Conservation (phyloP, 2,329 filamentous ascomycete species). For the Neonectria punicea region DNA sequence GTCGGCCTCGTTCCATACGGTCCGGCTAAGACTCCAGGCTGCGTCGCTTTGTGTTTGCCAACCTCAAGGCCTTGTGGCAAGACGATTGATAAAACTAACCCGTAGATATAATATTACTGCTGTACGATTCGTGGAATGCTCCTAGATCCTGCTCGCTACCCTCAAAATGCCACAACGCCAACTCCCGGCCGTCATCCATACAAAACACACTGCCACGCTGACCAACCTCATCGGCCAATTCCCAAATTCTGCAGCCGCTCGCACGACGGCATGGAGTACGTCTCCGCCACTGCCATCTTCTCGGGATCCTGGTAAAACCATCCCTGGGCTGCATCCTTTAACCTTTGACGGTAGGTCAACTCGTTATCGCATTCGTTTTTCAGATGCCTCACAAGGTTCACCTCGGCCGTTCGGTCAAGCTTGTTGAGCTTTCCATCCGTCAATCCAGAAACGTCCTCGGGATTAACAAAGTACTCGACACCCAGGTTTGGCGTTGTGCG, state of each 20-base stretch:
- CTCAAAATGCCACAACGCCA: slow-evolving; percentile 45
- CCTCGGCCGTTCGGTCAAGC: slow-evolving; percentile 82
- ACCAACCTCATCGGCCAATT: slow-evolving; percentile 38
- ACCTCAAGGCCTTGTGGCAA: background rate
- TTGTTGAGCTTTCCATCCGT: slow-evolving; percentile 74
- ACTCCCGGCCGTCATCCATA: slow-evolving; percentile 38
- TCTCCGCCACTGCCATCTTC: slow-evolving; percentile 77
- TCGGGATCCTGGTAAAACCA: slow-evolving; percentile 87
- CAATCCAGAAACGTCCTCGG: slow-evolving; percentile 77
- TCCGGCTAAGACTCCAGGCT: background rate
- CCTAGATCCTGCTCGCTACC: slow-evolving; percentile 38
- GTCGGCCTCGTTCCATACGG: slow-evolving; percentile 28
- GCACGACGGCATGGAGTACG: slow-evolving; percentile 64
- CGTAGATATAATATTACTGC: slow-evolving; percentile 16
- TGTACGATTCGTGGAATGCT: slow-evolving; percentile 19
- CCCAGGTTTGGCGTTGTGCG: slow-evolving; percentile 77
- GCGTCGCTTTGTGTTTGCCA: background rate
- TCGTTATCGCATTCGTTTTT: slow-evolving; percentile 81
- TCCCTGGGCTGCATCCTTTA: slow-evolving; percentile 82
- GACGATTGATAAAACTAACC: background rate
- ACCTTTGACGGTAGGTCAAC: slow-evolving; percentile 68
- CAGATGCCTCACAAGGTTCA: slow-evolving; percentile 74
- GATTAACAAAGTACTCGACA: slow-evolving; percentile 88
- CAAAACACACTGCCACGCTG: slow-evolving; percentile 30
- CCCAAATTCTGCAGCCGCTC: slow-evolving; percentile 59